Evolutionary conservation across 257 asterid genomes (phyloP).

Genomic region (Solanum gracilifrons): DNA sequence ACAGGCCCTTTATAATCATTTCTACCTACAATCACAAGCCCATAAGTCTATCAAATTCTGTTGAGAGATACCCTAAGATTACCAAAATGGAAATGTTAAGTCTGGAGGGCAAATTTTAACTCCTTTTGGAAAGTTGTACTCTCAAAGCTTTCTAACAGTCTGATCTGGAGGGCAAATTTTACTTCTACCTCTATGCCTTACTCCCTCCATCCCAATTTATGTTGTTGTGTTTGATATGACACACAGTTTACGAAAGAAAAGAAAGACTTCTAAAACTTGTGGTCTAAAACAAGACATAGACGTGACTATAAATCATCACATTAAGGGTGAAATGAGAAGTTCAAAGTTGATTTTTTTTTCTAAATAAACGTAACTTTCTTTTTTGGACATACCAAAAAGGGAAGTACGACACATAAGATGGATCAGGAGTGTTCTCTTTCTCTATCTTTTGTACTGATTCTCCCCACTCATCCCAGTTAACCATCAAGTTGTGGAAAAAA

Average conservation of each 20-base stretch:
- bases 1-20: constrained; percentile 76
- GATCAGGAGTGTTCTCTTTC: not conserved
- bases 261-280: not conserved
- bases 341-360: not conserved
- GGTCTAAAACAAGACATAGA: not conserved
- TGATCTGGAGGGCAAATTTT: not conserved
- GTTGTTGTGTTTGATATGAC: not conserved
- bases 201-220: not conserved
- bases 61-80: not conserved
- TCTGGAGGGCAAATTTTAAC: not conserved
- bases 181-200: not conserved
- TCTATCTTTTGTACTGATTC: not conserved
- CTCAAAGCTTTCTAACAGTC: not conserved
- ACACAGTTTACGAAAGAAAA: not conserved
- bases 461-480: not conserved
- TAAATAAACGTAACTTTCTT: not conserved
- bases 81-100: not conserved
- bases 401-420: not conserved
- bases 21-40: constrained; percentile 21
- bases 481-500: not conserved
- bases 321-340: not conserved
- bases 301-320: not conserved
- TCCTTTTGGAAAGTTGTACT: not conserved
- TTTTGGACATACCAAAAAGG: not conserved
- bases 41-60: not conserved